A percentile compares a stretch with the other conserved stretches of the same genome.
Evolutionary conservation across 352 stramenopile species (phyloP).

Genomic region (Phytophthora litchii): DNA sequence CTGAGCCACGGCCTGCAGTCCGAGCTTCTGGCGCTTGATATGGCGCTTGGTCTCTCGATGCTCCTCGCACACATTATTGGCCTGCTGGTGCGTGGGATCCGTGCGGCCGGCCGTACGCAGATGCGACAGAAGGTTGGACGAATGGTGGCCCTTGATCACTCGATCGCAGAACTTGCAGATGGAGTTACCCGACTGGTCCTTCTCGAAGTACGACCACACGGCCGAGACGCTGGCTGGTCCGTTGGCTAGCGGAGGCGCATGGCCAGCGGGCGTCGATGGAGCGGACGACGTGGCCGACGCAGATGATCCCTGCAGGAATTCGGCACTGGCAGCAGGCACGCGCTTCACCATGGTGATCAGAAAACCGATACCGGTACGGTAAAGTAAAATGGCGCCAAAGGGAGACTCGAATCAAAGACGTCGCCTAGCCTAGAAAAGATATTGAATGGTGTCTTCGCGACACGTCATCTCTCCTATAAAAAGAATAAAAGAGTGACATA

Average conservation of each 20-base stretch:
- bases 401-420: slow-evolving; percentile 12
- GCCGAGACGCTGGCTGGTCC: slow-evolving; percentile 70
- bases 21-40: slow-evolving; percentile 79
- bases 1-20: slow-evolving; percentile 37
- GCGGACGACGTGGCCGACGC: slow-evolving; percentile 10
- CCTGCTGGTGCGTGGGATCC: slow-evolving; percentile 73
- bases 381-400: slow-evolving; percentile 9
- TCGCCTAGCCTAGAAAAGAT: slow-evolving; percentile 1
- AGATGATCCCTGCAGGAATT: slow-evolving; percentile 21
- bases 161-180: slow-evolving; percentile 86
- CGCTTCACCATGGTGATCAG: slow-evolving; percentile 34
- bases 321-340: slow-evolving; percentile 16
- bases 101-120: slow-evolving; percentile 76
- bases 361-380: slow-evolving; percentile 41
- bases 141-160: slow-evolving; percentile 88
- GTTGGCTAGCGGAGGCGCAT: slow-evolving; percentile 14
- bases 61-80: slow-evolving; percentile 77
- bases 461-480: slow-evolving; percentile 5
- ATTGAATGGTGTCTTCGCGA: neutral
- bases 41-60: slow-evolving; percentile 81
- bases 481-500: slow-evolving; percentile 8
- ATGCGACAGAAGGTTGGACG: slow-evolving; percentile 82
- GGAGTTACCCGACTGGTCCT: slow-evolving; percentile 76
- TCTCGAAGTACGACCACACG: slow-evolving; percentile 87
- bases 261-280: slow-evolving; percentile 5